Conservation (phyloP, 2,329 filamentous ascomycete genomes). For the Annulohypoxylon truncatum region DNA sequence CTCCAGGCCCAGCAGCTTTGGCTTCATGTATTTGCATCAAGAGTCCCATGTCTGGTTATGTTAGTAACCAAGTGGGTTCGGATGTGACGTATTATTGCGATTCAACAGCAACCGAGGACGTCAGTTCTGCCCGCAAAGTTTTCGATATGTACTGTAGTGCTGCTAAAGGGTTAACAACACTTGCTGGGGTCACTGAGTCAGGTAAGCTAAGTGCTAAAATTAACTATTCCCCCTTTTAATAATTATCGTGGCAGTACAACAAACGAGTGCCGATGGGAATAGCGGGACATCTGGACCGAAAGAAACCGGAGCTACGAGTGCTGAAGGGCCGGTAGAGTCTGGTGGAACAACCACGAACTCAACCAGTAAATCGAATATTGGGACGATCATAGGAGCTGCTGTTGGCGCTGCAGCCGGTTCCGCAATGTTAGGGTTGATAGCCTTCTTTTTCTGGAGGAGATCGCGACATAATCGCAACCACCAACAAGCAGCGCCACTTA, state of each 20-base stretch:
- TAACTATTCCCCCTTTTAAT: not conserved
- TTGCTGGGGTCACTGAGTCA: conserved; percentile 57
- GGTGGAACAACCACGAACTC: conserved; percentile 32
- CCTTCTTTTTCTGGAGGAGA: conserved; percentile 53
- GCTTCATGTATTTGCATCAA: conserved; percentile 66
- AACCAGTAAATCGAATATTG: conserved; percentile 38
- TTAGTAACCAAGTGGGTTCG: conserved; percentile 59
- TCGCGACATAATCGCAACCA: conserved; percentile 27
- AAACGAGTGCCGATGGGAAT: conserved; percentile 39
- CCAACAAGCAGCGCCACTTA: not conserved
- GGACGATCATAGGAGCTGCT: conserved; percentile 49
- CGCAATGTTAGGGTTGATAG: conserved; percentile 46
- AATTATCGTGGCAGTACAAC: conserved; percentile 38
- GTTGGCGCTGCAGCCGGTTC: conserved; percentile 51
- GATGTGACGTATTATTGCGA: conserved; percentile 59
- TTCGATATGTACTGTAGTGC: conserved; percentile 64
- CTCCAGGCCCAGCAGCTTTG: conserved; percentile 59
- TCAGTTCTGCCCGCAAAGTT: conserved; percentile 60
- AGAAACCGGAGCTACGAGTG: conserved; percentile 32
- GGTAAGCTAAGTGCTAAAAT: conserved; percentile 32
- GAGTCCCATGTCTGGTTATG: conserved; percentile 56
- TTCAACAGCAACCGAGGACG: conserved; percentile 57
- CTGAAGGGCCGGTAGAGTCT: conserved; percentile 3
- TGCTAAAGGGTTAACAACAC: conserved; percentile 55
- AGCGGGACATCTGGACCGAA: conserved; percentile 28